A percentile compares a stretch with the other conserved stretches of the same genome.
Evolutionary conservation across 441 rosid genomes (phyloP).

Genomic region (Euphorbia celastroides): DNA sequence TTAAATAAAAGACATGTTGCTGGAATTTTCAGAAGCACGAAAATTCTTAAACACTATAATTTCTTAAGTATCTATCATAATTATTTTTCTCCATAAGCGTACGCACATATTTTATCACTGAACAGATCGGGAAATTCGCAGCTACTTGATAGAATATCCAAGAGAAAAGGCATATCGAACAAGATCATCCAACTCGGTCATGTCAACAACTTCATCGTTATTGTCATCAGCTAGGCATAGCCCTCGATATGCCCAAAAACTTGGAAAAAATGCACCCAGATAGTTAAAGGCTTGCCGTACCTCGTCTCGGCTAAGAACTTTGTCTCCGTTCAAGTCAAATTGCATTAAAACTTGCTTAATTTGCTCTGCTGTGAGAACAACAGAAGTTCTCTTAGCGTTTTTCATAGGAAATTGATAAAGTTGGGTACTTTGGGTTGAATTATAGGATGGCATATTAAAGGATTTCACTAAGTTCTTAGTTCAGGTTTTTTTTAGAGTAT

Average conservation of each 20-base stretch:
- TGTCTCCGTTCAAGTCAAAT: neutral
- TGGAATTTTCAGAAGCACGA: too few species aligned
- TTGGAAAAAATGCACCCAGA: neutral
- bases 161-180: neutral
- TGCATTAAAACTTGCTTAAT: conserved; percentile 5
- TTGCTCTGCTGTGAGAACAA: neutral
- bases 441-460: neutral
- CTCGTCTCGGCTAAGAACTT: conserved; percentile 2
- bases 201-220: neutral
- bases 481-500: neutral
- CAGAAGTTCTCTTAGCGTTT: neutral
- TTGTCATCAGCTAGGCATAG: neutral
- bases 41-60: too few species aligned
- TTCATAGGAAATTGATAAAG: neutral
- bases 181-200: conserved; percentile 4
- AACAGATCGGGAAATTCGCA: too few species aligned
- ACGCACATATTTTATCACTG: too few species aligned
- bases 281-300: neutral
- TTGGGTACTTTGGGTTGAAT: neutral
- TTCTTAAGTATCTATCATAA: too few species aligned
- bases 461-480: neutral
- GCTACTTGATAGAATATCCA: neutral
- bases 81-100: too few species aligned
- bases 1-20: too few species aligned
- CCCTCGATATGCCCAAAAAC: neutral